Percentiles rank a stretch among this genome's conserved stretches.
These are phyloP conservation scores for Colletotrichum liaoningense DNA, from an alignment of 2,329 filamentous ascomycete species.

Conservation along the genomic window DNA sequence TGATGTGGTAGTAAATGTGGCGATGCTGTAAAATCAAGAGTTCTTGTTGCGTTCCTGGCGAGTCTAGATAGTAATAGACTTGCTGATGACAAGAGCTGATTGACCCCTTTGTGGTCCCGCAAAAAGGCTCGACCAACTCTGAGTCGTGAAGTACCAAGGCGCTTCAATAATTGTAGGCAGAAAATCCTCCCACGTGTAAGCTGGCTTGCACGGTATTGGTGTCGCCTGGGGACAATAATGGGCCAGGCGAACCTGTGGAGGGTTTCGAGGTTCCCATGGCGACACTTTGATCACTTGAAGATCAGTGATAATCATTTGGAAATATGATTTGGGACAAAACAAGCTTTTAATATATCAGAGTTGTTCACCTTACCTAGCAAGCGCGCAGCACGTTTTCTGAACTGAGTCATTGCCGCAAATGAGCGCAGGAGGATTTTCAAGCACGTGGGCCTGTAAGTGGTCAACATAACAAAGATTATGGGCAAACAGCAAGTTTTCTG, in stretches of 20 bases:
- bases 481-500: neutral
- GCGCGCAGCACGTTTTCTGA: neutral
- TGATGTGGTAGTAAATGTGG: neutral
- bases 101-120: neutral
- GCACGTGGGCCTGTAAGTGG: slow-evolving; percentile 2
- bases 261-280: neutral
- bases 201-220: neutral
- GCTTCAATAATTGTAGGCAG: neutral
- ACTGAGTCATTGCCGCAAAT: neutral
- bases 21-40: neutral
- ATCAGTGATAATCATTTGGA: no score
- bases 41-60: neutral
- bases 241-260: neutral
- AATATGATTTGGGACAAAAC: neutral
- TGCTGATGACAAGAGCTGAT: neutral
- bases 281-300: no score
- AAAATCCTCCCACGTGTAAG: neutral
- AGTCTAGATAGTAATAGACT: neutral
- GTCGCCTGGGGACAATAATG: neutral
- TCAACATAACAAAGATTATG: neutral
- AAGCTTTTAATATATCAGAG: neutral
- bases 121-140: neutral
- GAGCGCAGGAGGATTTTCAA: neutral
- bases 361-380: neutral
- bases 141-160: neutral